phyloP scores from a whole-genome alignment of 2,329 filamentous ascomycete species.

The Anisogramma anomala region DNA sequence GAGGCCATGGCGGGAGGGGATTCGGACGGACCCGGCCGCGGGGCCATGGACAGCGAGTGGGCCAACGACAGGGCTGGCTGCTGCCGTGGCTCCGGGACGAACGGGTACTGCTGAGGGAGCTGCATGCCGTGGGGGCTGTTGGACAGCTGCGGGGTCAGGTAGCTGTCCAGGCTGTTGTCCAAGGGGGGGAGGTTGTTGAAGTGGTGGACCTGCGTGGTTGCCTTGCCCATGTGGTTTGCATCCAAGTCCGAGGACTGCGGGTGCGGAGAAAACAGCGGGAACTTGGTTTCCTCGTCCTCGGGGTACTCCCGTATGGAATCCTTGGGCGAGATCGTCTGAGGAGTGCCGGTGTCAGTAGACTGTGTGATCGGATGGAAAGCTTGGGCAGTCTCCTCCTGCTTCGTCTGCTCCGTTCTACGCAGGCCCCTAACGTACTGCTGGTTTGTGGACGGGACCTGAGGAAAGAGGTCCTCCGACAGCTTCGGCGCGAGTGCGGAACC shows the following conservation, averaged over 20 bases:
- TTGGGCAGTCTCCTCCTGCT: slow-evolving; percentile 44
- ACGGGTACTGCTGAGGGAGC: slow-evolving; percentile 41
- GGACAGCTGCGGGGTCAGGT: slow-evolving; percentile 24
- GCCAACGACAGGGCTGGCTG: slow-evolving; percentile 27
- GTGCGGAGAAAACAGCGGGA: slow-evolving; percentile 60
- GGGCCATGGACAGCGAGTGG: slow-evolving; percentile 21
- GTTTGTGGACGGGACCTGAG: slow-evolving; percentile 13
- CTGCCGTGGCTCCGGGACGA: slow-evolving; percentile 29
- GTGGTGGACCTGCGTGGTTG: slow-evolving; percentile 16
- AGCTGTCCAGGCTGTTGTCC: slow-evolving; percentile 21
- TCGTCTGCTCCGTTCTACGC: slow-evolving; percentile 44
- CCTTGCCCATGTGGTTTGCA: slow-evolving; percentile 29
- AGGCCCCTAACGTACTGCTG: slow-evolving; percentile 16
- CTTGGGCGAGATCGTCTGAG: slow-evolving; percentile 91
- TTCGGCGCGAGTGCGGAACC: slow-evolving; percentile 50
- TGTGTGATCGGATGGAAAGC: slow-evolving; percentile 31
- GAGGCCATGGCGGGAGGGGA: slow-evolving; percentile 21
- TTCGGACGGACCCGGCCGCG: slow-evolving; percentile 32
- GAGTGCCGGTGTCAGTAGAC: slow-evolving; percentile 34
- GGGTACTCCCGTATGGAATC: slow-evolving; percentile 80
- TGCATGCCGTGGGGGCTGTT: slow-evolving; percentile 26
- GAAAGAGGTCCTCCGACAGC: slow-evolving; percentile 32
- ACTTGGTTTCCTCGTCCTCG: slow-evolving; percentile 56
- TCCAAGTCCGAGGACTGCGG: slow-evolving; percentile 32
- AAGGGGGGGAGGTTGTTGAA: slow-evolving; percentile 17